Evolutionary conservation across 2,329 filamentous ascomycete genomes (phyloP).

Genomic region (Colletotrichum ledebouriae): DNA sequence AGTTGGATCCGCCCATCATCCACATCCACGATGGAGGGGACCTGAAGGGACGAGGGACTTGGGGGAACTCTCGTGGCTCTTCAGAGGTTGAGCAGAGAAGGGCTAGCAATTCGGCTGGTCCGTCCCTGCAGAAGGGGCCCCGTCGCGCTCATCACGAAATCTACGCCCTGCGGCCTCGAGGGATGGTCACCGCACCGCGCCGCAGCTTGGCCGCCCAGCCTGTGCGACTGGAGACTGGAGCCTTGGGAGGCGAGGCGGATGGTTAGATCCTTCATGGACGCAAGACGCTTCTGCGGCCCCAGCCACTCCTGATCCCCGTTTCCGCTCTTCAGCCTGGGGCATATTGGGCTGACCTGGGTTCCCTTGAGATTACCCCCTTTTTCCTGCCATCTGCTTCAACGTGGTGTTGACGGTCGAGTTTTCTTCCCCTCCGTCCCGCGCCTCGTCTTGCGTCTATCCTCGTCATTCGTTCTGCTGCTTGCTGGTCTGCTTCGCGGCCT

Average conservation of each 20-base stretch:
- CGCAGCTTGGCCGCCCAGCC: slow-evolving; percentile 16
- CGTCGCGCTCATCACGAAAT: slow-evolving; percentile 39
- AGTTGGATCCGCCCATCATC: slow-evolving; percentile 5
- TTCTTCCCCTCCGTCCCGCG: slow-evolving; percentile 42
- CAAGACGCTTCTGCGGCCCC: slow-evolving; percentile 30
- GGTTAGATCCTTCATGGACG: slow-evolving; percentile 40
- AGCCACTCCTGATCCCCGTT: slow-evolving; percentile 41
- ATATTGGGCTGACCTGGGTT: slow-evolving; percentile 41
- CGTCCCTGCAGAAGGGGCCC: slow-evolving; percentile 39
- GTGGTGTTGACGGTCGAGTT: slow-evolving; percentile 41
- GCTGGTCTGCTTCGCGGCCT: slow-evolving; percentile 42
- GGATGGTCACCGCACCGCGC: slow-evolving; percentile 22
- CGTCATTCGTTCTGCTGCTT: slow-evolving; percentile 43
- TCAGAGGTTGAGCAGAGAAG: slow-evolving; percentile 2
- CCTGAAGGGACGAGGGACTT: slow-evolving; percentile 15
- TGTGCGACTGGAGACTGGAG: slow-evolving; percentile 26
- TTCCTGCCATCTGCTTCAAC: slow-evolving; percentile 27
- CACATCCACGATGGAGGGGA: slow-evolving; percentile 11
- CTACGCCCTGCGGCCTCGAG: slow-evolving; percentile 32
- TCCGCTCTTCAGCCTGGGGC: slow-evolving; percentile 41
- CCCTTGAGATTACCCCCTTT: slow-evolving; percentile 41
- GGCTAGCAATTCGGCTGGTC: slow-evolving; percentile 38
- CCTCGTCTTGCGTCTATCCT: slow-evolving; percentile 34
- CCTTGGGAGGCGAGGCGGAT: slow-evolving; percentile 40
- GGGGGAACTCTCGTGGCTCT: neutral